Base-by-base conservation (phyloP, 2,329 filamentous ascomycete genomes). In the Decorospora gaudefroyi region DNA sequence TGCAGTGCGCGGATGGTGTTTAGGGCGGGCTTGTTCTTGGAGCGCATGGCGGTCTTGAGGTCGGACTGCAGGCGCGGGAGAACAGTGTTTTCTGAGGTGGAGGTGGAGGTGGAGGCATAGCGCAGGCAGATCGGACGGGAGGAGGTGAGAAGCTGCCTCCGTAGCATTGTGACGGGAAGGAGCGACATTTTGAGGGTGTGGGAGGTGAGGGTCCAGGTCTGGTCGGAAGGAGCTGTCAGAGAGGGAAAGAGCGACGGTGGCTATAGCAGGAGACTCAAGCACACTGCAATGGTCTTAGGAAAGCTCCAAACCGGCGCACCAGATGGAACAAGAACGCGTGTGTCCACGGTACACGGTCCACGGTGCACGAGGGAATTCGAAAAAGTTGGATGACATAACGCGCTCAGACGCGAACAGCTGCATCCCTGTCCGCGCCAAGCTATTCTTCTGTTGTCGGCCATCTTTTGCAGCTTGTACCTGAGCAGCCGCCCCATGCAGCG, bases 1-100 rank as follows among this genome's bases (percentile, higher is more conserved):
- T 91, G 78, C 50, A 91, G 73, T 27, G 78, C 70, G 55, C 88
- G 85, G 34, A 92, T 78, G 25, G 88, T 86, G 26, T 79, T 74
- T 17, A 91, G 80, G 2, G 85, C 82, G 17, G 81, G 74, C 17
- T 71, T 74, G 60, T 78, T 73, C 59, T 76, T 77, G n/a, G 70
- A 58, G 46, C 72, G 71, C 69, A 78, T 73, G 21, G 76, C 74
- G 4, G 57, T 69, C 51, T 78, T 78, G 28, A 78, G 70, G 47
- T 77, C 75, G 10, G 61, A 52, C 21, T 75, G 68, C 35, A 78
- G 63, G 46, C 74, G 74, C 21, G 71, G 64, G 9, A 78, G 71
- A 18, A 77, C 59, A 11, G 44, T 37, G 15, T 53, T 41, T 22
- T 59, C 52, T 15, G 42, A 42, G 9, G 52, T 3, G 23, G 54